Evolutionary conservation across 345 rosid genomes (phyloP).

Genomic region (Camelina hispida): DNA sequence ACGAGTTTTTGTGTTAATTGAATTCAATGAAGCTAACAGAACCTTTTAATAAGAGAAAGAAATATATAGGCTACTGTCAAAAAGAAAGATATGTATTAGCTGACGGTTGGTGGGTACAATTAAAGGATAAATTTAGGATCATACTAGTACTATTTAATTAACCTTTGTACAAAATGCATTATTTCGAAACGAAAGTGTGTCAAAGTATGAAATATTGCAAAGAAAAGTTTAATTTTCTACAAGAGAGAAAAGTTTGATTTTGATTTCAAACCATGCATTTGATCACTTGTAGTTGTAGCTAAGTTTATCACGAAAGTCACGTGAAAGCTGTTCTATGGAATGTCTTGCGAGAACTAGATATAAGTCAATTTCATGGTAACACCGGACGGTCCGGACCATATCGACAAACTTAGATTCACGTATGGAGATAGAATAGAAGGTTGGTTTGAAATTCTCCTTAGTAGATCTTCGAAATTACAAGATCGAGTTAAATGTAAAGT

Average conservation of each 20-base stretch:
- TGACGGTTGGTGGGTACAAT: conserved; percentile 20
- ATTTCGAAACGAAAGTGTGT: too few relatives aligned
- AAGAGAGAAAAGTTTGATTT: not conserved
- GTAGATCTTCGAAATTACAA: too few relatives aligned
- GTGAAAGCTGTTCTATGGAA: not conserved
- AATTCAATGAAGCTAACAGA: conserved; percentile 4
- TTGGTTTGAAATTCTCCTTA: not conserved
- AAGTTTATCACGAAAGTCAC: not conserved
- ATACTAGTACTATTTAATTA: not conserved
- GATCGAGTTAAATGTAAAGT: too few relatives aligned
- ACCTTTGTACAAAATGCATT: not conserved
- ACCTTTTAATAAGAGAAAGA: not conserved
- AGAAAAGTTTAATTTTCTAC: not conserved
- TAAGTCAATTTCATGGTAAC: not conserved
- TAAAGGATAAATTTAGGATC: not conserved
- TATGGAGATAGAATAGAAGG: not conserved
- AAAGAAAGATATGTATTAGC: not conserved
- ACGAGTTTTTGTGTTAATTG: conserved; percentile 21
- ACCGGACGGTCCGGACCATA: not conserved
- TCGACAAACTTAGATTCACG: not conserved
- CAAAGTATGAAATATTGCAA: too few relatives aligned
- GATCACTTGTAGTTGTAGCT: not conserved
- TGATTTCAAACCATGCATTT: not conserved
- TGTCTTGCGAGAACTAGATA: not conserved
- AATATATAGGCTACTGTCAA: not conserved